Conservation (phyloP, 1,284 basidiomycete species). For the Schizophyllum commune region DNA sequence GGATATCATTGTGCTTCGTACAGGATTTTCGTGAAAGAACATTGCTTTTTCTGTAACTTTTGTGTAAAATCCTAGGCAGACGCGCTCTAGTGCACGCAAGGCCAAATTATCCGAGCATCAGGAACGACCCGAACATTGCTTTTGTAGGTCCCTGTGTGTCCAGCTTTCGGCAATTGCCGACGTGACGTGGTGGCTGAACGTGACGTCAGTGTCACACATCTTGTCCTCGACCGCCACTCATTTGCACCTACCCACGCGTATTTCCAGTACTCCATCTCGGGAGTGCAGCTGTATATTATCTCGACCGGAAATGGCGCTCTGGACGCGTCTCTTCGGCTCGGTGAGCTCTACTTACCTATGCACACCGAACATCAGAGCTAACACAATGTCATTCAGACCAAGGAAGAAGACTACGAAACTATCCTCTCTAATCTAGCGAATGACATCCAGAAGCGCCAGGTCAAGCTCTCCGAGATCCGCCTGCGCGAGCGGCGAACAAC, state of each 20-base stretch:
- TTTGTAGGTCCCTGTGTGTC: not conserved
- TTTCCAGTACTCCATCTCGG: not conserved
- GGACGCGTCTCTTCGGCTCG: not conserved
- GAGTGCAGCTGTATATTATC: not conserved
- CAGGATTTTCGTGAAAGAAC: no score
- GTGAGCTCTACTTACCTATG: not conserved
- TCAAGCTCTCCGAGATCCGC: constrained; percentile 81
- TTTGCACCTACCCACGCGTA: not conserved
- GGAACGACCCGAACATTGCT: no score
- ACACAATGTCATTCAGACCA: constrained; percentile 23
- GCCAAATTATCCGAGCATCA: no score
- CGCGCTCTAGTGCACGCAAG: no score
- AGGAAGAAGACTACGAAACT: constrained; percentile 63
- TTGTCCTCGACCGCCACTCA: not conserved
- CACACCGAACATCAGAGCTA: not conserved
- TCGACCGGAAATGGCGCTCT: not conserved
- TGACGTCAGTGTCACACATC: not conserved
- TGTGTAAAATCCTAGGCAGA: no score
- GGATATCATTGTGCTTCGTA: no score
- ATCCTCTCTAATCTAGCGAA: constrained; percentile 54
- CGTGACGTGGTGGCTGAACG: not conserved
- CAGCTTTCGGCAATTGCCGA: not conserved
- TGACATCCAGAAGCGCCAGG: constrained; percentile 71
- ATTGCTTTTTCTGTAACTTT: no score
- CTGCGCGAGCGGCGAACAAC: constrained; percentile 79